These are phyloP conservation scores for Candida mattraensis DNA, from an alignment of 805 yeast genomes.

Conservation along the genomic window DNA sequence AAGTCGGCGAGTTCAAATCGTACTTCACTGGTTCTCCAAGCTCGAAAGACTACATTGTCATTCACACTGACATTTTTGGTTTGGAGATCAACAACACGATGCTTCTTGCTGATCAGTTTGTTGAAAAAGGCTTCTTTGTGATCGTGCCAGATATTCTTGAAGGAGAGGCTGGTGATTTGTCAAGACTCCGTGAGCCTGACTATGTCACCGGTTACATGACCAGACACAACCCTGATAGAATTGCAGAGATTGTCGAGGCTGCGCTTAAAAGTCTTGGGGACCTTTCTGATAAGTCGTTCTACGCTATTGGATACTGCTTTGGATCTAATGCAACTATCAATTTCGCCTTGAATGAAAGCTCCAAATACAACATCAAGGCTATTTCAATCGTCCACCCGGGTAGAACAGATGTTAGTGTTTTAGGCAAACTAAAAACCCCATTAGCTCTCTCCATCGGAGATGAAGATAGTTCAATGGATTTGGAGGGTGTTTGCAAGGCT, in stretches of 20 bases:
- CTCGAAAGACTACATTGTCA: conserved; percentile 49
- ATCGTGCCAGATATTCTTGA: conserved; percentile 68
- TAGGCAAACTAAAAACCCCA: conserved; percentile 54
- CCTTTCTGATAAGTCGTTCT: conserved; percentile 4
- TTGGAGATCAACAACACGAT: conserved; percentile 50
- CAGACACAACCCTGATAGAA: conserved; percentile 38
- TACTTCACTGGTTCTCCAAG: conserved; percentile 45
- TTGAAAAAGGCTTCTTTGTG: conserved; percentile 58
- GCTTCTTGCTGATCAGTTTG: conserved; percentile 61
- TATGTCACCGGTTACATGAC: conserved; percentile 45
- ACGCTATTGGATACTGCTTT: conserved; percentile 68
- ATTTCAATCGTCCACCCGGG: conserved; percentile 84
- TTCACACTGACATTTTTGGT: conserved; percentile 68
- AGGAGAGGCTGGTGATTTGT: conserved; percentile 43
- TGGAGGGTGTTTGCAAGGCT: conserved; percentile 57
- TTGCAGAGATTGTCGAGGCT: conserved; percentile 1
- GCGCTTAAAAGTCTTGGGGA: conserved; percentile 9
- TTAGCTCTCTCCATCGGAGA: conserved; percentile 71
- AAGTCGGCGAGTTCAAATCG: conserved; percentile 44
- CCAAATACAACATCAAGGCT: conserved; percentile 34
- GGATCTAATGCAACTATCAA: conserved; percentile 69
- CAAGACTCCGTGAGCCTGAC: conserved; percentile 15
- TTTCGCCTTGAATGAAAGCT: conserved; percentile 38
- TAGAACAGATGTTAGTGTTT: conserved; percentile 58
- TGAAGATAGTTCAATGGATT: conserved; percentile 56